Base-by-base conservation (phyloP, 2,329 filamentous ascomycete genomes). In the Ceratocystis cubensis region DNA sequence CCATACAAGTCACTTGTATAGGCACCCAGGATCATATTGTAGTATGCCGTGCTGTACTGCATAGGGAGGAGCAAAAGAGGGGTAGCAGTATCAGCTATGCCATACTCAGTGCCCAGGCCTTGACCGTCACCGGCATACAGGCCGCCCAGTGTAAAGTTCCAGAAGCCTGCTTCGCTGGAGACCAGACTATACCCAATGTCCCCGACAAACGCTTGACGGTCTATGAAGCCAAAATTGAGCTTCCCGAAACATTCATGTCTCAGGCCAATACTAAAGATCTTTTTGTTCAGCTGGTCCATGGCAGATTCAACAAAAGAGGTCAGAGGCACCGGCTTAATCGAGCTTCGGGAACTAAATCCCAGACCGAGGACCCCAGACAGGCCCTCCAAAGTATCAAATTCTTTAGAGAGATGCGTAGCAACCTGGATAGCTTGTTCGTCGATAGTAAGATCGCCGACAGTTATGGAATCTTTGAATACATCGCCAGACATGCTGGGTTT, bases 171-270 rank as follows among this genome's bases (percentile, higher is more conserved):
- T 10, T 78, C 79, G 20, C 78, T 79, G 72, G 89, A 82, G 57
- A 65, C 17, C 69, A 90, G 79, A 8, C 81, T 77, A 22, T 85
- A 78, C 73, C 85, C 89, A 25, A 79, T 75, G 71, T 79, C 71
- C 44, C 88, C 88, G 1, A 74, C 78, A 74, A 87, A 88, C 71
- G 88, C 84, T 66, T 76, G 76, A 1, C 71, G 72, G 73, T 92
- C 86, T 71, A 92, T 85, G 70, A 75, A 80, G 68, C 89, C 89
- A 71, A 92, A 92, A 72, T 90, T 85, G 76, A 90, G 92, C 37
- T 82, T 80, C 59, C 88, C 88, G 1, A 79, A 76, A 17, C 78
- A 78, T 67, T 80, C 78, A 70, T 82, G 80, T 72, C 83, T 82
- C 57, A 93, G 78, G 68, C 87, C 81, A 28, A 86, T 87, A 0